Conservation (phyloP, 2,329 filamentous ascomycete species). For the Xylariaceae sp. region DNA sequence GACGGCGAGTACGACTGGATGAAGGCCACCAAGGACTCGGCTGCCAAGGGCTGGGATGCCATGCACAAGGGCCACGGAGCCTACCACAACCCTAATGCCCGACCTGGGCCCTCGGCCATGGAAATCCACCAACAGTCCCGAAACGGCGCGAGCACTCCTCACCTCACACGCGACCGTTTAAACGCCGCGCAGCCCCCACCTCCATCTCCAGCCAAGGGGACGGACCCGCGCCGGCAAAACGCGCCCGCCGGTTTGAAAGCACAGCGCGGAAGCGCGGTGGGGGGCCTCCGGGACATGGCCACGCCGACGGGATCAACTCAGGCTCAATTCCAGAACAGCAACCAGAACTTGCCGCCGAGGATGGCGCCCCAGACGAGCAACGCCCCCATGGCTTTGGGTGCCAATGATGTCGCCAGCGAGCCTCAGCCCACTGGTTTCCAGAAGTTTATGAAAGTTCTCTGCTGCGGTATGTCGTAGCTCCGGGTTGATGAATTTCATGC, state of each 20-base stretch:
- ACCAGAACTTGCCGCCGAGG: conserved; percentile 73
- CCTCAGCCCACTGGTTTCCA: conserved; percentile 78
- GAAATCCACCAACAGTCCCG: conserved; percentile 75
- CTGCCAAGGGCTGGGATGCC: conserved; percentile 84
- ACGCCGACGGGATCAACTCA: conserved; percentile 89
- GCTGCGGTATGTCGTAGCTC: conserved; percentile 65
- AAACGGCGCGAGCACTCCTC: conserved; percentile 61
- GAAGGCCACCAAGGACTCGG: conserved; percentile 76
- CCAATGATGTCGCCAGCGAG: conserved; percentile 56
- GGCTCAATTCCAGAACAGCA: conserved; percentile 95
- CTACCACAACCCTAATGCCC: conserved; percentile 71
- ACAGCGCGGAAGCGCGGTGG: conserved; percentile 73
- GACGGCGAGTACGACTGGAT: conserved; percentile 99
- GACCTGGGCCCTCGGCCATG: conserved; percentile 78
- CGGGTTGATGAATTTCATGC: neutral
- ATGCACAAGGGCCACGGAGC: conserved; percentile 63
- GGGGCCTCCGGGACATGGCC: conserved; percentile 69
- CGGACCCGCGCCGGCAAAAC: conserved; percentile 77
- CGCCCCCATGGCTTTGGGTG: conserved; percentile 53
- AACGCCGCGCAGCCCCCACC: conserved; percentile 88
- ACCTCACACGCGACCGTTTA: conserved; percentile 81
- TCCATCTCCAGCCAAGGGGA: conserved; percentile 79
- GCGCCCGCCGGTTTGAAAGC: conserved; percentile 67
- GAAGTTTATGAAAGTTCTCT: conserved; percentile 88
- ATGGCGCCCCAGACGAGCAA: conserved; percentile 59